These are phyloP conservation scores for Lasiodiplodia gonubiensis DNA, from an alignment of 2,329 filamentous ascomycete genomes.

Conservation along the genomic window DNA sequence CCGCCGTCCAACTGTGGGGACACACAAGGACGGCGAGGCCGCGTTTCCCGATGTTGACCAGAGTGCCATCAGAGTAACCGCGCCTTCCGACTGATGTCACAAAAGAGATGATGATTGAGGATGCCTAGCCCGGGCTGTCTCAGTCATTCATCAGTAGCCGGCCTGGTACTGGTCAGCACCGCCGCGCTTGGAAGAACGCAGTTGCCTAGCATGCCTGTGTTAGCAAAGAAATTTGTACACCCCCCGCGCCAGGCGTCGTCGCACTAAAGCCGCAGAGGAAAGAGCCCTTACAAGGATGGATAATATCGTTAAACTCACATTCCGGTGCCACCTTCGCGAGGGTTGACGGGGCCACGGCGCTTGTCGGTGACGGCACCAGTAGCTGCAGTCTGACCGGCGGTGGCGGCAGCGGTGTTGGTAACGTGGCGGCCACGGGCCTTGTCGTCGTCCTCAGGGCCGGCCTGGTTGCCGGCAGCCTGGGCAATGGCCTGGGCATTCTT, in stretches of 20 bases:
- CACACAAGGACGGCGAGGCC: slow-evolving; percentile 50
- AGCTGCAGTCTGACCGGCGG: slow-evolving; percentile 64
- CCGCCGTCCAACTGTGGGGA: slow-evolving; percentile 42
- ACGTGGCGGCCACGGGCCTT: slow-evolving; percentile 65
- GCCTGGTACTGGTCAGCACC: slow-evolving; percentile 54
- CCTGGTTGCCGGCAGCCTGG: slow-evolving; percentile 72
- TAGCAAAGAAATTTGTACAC: slow-evolving; percentile 57
- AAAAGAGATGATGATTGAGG: slow-evolving; percentile 45
- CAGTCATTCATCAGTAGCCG: slow-evolving; percentile 52
- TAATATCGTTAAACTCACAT: slow-evolving; percentile 85
- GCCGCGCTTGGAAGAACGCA: slow-evolving; percentile 59
- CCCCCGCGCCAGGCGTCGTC: slow-evolving; percentile 75
- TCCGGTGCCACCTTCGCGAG: slow-evolving; percentile 87
- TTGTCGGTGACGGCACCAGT: slow-evolving; percentile 65
- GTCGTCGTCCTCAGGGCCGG: slow-evolving; percentile 74
- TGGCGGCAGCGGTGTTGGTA: slow-evolving; percentile 69
- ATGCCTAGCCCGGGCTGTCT: slow-evolving; percentile 40
- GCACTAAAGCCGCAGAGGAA: slow-evolving; percentile 82
- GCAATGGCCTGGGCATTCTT: slow-evolving; percentile 97
- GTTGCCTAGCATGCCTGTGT: slow-evolving; percentile 55
- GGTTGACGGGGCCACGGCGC: slow-evolving; percentile 74
- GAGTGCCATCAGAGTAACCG: slow-evolving; percentile 40
- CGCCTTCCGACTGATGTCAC: slow-evolving; percentile 37
- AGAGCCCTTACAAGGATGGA: slow-evolving; percentile 86
- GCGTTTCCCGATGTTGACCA: slow-evolving; percentile 50